Evolutionary conservation across 2,329 filamentous ascomycete genomes (phyloP), one percentile per base, ranked within the genome.

Genomic region (Akanthomyces dipterigenus): DNA sequence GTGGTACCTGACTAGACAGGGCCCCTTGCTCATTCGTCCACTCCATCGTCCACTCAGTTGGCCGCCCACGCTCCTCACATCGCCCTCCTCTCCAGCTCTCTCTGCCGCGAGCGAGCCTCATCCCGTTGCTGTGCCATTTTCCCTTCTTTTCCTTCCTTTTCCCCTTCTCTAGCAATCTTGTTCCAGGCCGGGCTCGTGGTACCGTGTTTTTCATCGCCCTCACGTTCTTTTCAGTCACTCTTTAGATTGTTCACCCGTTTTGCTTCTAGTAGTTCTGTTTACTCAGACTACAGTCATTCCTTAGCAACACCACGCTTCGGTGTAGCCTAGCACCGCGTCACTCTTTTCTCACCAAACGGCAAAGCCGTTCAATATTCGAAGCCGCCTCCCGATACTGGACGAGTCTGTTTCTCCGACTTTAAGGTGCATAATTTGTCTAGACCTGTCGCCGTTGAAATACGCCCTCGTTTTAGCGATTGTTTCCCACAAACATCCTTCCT

Each of bases 181-280:
- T 62, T 62, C 60, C 54, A 58, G 60, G 46, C 46, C 54, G 40
- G 60, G 20, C 54, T 57, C 46, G 60, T 40, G 60, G 60, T 57
- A 22, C 40, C 28, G 58, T 61, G 28, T 40, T 61, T 61, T 55
- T 48, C 40, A 1, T 53, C 20, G 26, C 18, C 50, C 38, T 55
- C 50, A 49, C 55, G 34, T 34, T 57, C 55, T 26, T 57, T 57
- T 28, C 45, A 40, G 58, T 61, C 58, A 61, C 58, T 61, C 58
- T n/a, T 61, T 49, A 46, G 18, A 48, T 61, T 36, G 58, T 60
- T 48, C 40, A 5, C 28, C 46, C 40, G 24, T 26, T 46, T 16
- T 26, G 36, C 16, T 42, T 20, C 18, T 34, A 55, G 58, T 55
- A 34, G 58, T 48, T 61, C 55, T 14, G 48, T 46, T 61, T 55